A percentile compares a stretch with the other conserved stretches of the same genome.
Conservation (phyloP, 768 basidiomycete genomes). For the Macrolepiota fuliginosa region DNA sequence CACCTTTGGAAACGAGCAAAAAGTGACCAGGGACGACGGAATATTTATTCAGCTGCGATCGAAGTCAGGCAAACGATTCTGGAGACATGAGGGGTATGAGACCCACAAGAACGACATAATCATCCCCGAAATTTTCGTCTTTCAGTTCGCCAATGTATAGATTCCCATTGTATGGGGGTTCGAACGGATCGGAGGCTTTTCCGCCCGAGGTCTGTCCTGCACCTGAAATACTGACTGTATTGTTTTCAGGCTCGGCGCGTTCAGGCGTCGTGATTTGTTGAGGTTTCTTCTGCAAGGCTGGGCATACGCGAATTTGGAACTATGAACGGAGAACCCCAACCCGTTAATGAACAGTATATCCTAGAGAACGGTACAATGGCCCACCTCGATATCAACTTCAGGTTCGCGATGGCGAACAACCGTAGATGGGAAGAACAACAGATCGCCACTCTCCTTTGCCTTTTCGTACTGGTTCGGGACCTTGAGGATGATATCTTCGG, state of each 20-base stretch:
- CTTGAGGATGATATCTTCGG: constrained; percentile 51
- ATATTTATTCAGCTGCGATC: constrained; percentile 78
- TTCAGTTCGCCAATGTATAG: constrained; percentile 75
- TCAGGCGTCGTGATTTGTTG: constrained; percentile 35
- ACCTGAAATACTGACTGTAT: not conserved
- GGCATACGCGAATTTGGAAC: constrained; percentile 88
- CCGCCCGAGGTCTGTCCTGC: constrained; percentile 16
- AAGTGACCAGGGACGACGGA: constrained; percentile 85
- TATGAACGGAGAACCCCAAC: constrained; percentile 24
- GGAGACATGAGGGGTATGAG: not conserved
- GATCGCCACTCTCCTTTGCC: constrained; percentile 60
- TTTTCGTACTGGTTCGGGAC: constrained; percentile 55
- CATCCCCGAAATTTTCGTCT: constrained; percentile 52
- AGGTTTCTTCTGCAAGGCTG: constrained; percentile 82
- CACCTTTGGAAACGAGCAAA: constrained; percentile 84
- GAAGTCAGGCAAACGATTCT: not conserved
- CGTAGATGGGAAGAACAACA: constrained; percentile 78
- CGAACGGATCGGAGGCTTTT: constrained; percentile 63
- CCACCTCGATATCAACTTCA: constrained; percentile 66
- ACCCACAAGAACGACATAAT: constrained; percentile 71
- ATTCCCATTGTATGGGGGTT: constrained; percentile 80
- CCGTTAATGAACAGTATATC: not conserved
- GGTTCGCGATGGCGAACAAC: constrained; percentile 45
- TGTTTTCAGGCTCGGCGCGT: not conserved
- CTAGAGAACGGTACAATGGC: not conserved